Conservation (phyloP, 176 grass and related monocot species). For the Aegilops tauschii region DNA sequence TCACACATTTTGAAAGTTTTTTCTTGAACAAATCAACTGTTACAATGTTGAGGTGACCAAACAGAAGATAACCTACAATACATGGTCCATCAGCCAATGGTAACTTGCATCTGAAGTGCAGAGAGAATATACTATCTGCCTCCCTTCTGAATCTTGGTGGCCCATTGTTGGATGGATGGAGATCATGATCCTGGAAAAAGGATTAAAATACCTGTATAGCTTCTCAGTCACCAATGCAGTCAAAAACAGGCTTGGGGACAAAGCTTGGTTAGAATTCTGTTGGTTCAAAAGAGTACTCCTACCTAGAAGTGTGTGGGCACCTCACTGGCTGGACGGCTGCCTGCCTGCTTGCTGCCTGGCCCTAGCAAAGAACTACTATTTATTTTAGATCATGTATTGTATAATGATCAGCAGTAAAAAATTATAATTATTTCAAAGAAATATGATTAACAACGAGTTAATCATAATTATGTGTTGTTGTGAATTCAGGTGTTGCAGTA, state of each 20-base stretch:
- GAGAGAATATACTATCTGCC: constrained; percentile 36
- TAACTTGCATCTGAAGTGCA: constrained; percentile 34
- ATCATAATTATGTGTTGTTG: too few relatives aligned
- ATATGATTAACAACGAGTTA: not conserved
- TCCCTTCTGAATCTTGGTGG: constrained; percentile 41
- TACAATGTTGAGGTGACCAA: constrained; percentile 18
- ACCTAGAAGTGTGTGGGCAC: constrained; percentile 50
- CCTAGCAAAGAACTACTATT: constrained; percentile 1
- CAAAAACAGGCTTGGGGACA: constrained; percentile 65
- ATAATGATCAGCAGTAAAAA: not conserved
- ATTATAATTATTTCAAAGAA: not conserved
- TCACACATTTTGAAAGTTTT: constrained; percentile 8
- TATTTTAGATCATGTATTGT: not conserved
- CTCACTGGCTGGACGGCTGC: constrained; percentile 40
- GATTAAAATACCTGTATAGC: constrained; percentile 29
- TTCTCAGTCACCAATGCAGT: constrained; percentile 69
- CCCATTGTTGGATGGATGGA: constrained; percentile 35
- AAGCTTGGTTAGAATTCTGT: constrained; percentile 51
- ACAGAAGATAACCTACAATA: constrained; percentile 35
- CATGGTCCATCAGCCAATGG: constrained; percentile 27
- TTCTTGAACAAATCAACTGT: constrained; percentile 37
- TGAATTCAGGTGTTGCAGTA: too few relatives aligned
- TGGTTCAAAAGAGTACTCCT: constrained; percentile 51
- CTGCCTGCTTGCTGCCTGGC: constrained; percentile 24
- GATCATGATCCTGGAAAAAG: constrained; percentile 27